A percentile compares a stretch with the other conserved stretches of the same genome.
Evolutionary conservation across 2,329 filamentous ascomycete genomes (phyloP).

Genomic region (Pseudonectria buxi): DNA sequence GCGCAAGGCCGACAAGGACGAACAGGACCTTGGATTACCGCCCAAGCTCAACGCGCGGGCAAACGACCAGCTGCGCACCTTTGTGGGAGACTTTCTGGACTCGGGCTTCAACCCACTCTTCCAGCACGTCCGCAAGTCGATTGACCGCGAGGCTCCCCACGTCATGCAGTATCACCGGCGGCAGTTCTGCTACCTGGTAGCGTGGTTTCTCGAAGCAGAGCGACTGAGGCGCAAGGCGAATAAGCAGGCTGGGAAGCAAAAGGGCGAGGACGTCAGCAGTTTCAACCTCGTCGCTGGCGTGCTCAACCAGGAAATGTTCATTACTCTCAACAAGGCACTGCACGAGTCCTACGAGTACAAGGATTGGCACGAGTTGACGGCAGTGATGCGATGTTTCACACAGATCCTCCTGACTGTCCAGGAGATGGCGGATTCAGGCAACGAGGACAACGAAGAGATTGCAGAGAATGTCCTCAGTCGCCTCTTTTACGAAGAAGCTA

Average conservation of each 20-base stretch:
- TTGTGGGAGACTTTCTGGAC: slow-evolving; percentile 91
- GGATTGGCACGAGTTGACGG: slow-evolving; percentile 78
- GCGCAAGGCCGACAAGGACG: slow-evolving; percentile 54
- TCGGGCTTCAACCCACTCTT: slow-evolving; percentile 93
- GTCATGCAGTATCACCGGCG: slow-evolving; percentile 68
- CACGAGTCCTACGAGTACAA: slow-evolving; percentile 74
- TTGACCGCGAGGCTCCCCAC: slow-evolving; percentile 83
- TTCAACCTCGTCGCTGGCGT: slow-evolving; percentile 86
- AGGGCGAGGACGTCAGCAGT: slow-evolving; percentile 55
- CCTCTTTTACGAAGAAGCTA: slow-evolving; percentile 97
- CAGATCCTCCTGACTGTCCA: slow-evolving; percentile 90
- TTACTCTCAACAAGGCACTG: slow-evolving; percentile 78
- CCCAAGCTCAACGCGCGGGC: slow-evolving; percentile 65
- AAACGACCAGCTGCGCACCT: slow-evolving; percentile 68
- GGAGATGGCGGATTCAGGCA: slow-evolving; percentile 76
- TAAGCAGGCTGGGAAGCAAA: slow-evolving; percentile 41
- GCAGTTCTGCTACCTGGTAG: slow-evolving; percentile 87
- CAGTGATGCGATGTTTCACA: slow-evolving; percentile 89
- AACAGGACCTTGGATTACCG: slow-evolving; percentile 69
- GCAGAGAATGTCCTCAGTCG: slow-evolving; percentile 94
- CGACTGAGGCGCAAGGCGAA: slow-evolving; percentile 60
- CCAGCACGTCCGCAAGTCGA: slow-evolving; percentile 74
- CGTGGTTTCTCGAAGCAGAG: slow-evolving; percentile 90
- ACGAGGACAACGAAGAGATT: slow-evolving; percentile 95
- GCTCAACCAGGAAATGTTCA: slow-evolving; percentile 90